Evolutionary conservation across 2,329 filamentous ascomycete species (phyloP), one percentile per base, ranked within the genome.

Genomic region (Simplicillium sp.): DNA sequence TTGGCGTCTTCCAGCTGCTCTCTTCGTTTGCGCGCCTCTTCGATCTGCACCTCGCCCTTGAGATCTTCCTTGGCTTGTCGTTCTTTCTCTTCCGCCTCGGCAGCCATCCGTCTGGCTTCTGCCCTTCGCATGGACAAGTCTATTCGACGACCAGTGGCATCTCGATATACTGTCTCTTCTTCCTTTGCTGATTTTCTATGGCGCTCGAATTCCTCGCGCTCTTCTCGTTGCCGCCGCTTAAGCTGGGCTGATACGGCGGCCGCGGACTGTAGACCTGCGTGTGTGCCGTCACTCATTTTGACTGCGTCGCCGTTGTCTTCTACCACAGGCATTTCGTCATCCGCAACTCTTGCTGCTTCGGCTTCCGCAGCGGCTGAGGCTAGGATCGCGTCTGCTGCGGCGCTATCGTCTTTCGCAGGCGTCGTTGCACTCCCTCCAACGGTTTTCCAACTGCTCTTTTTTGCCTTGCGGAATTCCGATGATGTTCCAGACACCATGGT

Each of bases 141-240:
- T 48, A 98, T 89, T 41, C 94, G 82, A n/a, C 89, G 77, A 11
- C 92, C 92, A 3, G 85, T 92, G 11, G 94, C 92, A 62, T 98
- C 92, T 52, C 92, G 84, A 59, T 97, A 96, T 17, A 96, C 88
- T 0, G 90, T 94, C 62, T 96, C 87, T 52, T 82, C 75, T 28
- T 76, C 75, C 43, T 68, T 64, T 33, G 58, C 59, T 46, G 58
- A 65, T 43, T 64, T 69, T 29, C 57, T 50, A 51, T 60, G 62
- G 46, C 47, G 52, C 45, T 70, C 65, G 52, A 73, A 75, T 17
- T 69, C 66, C 12, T 64, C 64, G n/a, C 61, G 60, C 45, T 88
- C 82, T 49, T 81, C 76, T 11, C 71, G 74, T 48, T 82, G 78
- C 13, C 84, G 79, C 54, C 77, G 75, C 50, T 75, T 69, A 5